Evolutionary conservation across 768 basidiomycete genomes (phyloP).

Genomic region (Tylopilus plumbeoviolaceoides): DNA sequence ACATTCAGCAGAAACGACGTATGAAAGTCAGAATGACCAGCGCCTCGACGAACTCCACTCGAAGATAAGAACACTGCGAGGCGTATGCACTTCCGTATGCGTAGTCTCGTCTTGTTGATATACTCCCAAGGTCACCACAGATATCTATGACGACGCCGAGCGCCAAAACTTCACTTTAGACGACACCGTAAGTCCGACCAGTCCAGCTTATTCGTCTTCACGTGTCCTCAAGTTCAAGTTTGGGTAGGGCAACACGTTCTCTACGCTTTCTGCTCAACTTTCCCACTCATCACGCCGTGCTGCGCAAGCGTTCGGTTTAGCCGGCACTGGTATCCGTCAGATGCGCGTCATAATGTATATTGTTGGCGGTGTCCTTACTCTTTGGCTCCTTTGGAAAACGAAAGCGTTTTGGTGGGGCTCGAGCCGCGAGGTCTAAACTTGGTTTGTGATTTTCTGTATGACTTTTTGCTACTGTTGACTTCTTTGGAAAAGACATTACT

Average conservation of each 20-base stretch:
- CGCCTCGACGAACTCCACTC: slow-evolving; percentile 79
- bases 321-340: slow-evolving; percentile 56
- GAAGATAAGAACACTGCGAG: slow-evolving; percentile 76
- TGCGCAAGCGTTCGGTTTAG: slow-evolving; percentile 67
- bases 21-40: slow-evolving; percentile 84
- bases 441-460: slow-evolving; percentile 12
- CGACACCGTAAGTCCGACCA: slow-evolving; percentile 54
- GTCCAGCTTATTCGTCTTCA: background rate
- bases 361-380: slow-evolving; percentile 47
- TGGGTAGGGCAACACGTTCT: slow-evolving; percentile 60
- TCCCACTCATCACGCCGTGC: slow-evolving; percentile 66
- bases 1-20: slow-evolving; percentile 58
- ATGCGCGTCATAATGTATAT: slow-evolving; percentile 64
- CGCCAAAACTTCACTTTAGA: slow-evolving; percentile 77
- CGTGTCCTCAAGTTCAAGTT: background rate
- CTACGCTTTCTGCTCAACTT: slow-evolving; percentile 57
- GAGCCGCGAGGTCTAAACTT: slow-evolving; percentile 13
- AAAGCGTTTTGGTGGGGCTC: slow-evolving; percentile 44
- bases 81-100: slow-evolving; percentile 42
- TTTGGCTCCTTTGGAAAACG: slow-evolving; percentile 56
- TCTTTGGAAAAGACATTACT: background rate
- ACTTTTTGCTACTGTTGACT: background rate
- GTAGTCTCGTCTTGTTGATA: background rate
- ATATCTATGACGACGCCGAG: slow-evolving; percentile 83
- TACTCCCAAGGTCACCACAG: slow-evolving; percentile 66